Evolutionary conservation across 176 grass and related monocot species (phyloP).

Genomic region (Triticum dicoccoides): DNA sequence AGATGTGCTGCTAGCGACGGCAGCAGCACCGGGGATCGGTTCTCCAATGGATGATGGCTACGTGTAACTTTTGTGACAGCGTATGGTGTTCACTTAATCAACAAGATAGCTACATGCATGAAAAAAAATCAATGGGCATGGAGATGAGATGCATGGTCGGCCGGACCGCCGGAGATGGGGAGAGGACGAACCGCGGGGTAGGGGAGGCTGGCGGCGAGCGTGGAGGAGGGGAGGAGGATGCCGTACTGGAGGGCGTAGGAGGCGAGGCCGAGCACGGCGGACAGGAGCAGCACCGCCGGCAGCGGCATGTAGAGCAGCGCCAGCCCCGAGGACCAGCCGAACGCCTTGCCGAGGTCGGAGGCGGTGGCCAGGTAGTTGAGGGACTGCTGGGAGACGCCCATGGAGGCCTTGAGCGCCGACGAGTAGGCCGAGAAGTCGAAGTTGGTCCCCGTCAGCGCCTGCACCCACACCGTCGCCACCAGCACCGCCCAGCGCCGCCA

Average conservation of each 20-base stretch:
- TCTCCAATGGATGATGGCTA: neutral
- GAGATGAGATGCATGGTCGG: neutral
- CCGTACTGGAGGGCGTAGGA: constrained; percentile 71
- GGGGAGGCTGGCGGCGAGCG: constrained; percentile 41
- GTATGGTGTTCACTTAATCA: neutral
- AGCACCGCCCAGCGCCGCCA: constrained; percentile 70
- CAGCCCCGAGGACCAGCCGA: constrained; percentile 84
- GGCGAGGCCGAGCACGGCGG: constrained; percentile 56
- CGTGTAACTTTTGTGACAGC: neutral
- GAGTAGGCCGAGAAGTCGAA: constrained; percentile 99
- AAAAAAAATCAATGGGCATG: too few relatives aligned
- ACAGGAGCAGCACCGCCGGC: constrained; percentile 54
- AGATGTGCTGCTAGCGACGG: neutral
- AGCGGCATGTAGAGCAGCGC: constrained; percentile 73
- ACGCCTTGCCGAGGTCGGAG: constrained; percentile 82
- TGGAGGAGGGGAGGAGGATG: constrained; percentile 38
- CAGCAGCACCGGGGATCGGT: neutral
- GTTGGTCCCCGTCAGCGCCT: constrained; percentile 93
- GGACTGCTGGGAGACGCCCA: constrained; percentile 72
- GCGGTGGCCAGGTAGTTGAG: constrained; percentile 87
- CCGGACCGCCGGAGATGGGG: neutral
- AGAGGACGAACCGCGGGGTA: constrained; percentile 54
- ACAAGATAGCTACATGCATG: neutral
- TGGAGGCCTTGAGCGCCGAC: constrained; percentile 56
- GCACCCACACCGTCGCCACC: constrained; percentile 78